Evolutionary conservation across 2,329 filamentous ascomycete genomes (phyloP), one percentile per base, ranked within the genome.

Genomic region (Conoideocrella luteorostrata): DNA sequence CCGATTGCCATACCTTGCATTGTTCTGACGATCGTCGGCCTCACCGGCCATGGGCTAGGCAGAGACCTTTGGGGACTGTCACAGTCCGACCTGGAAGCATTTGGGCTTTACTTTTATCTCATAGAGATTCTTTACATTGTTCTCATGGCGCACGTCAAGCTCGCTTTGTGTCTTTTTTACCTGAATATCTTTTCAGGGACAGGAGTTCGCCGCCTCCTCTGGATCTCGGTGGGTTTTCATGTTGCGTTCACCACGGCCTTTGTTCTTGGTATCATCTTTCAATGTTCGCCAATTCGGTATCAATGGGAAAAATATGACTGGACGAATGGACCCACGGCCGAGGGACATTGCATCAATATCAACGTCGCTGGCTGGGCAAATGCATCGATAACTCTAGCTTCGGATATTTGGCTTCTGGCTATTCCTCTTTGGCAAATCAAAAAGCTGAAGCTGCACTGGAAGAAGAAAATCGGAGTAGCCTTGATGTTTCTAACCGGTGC

Each of bases 81-180:
- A 1, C 59, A 60, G 4, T 54, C 61, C 2, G 48, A 62, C n/a
- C 60, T 75, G 32, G 67, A 65, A 30, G 52, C 56, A 1, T 68
- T 75, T 40, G 50, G 64, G 5, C 54, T 60, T 18, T 63, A 58
- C 47, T 61, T 69, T 17, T 72, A 66, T 47, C 52, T 60, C 45
- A 59, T 60, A 46, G 57, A 62, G 7, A 49, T 59, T 21, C 34
- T 71, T 24, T 71, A 74, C 54, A 69, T 73, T 47, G 44, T 59
- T 2, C 55, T 66, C 11, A 56, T 72, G 12, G 54, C 63, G 7
- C 55, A 70, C 30, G 61, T 70, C 33, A 72, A 75, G 49, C 52
- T 72, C 12, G 68, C 70, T 7, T 62, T 76, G 34, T 60, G 75
- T 4, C 60, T 71, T 51, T 73, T 77, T 55, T 76, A 74, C 54